Percentiles rank a stretch among this genome's conserved stretches.
These are phyloP conservation scores for Limnanthes douglasii DNA, from an alignment of 345 rosid species.

Conservation along the genomic window DNA sequence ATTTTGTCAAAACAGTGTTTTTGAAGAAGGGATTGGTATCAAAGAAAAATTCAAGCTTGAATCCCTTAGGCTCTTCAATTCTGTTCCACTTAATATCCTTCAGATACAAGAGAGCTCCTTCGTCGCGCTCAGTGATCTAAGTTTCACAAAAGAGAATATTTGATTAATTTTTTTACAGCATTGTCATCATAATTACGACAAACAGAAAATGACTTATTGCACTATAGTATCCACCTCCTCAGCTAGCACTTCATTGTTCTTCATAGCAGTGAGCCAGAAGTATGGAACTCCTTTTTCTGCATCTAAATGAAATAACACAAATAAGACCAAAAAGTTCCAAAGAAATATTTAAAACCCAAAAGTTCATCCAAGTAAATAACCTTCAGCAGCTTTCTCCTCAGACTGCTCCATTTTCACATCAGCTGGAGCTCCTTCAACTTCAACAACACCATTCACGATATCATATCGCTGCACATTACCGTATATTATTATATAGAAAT, in stretches of 20 bases:
- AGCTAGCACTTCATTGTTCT: slow-evolving; percentile 76
- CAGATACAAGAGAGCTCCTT: slow-evolving; percentile 76
- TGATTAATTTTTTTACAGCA: background rate
- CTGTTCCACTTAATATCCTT: slow-evolving; percentile 84
- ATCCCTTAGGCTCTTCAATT: slow-evolving; percentile 82
- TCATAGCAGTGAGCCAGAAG: slow-evolving; percentile 90
- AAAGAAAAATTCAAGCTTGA: slow-evolving; percentile 89
- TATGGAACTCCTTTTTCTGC: slow-evolving; percentile 95
- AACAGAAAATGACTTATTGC: no score
- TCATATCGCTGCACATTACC: slow-evolving; percentile 51
- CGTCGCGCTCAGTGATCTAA: slow-evolving; percentile 86
- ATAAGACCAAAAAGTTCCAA: background rate
- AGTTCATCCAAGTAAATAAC: slow-evolving; percentile 13
- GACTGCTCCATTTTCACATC: slow-evolving; percentile 35
- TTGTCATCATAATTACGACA: background rate
- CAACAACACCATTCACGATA: slow-evolving; percentile 73
- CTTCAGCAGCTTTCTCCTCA: slow-evolving; percentile 44
- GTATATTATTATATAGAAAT: background rate
- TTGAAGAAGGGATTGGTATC: slow-evolving; percentile 81
- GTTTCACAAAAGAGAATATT: background rate
- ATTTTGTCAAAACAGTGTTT: slow-evolving; percentile 71
- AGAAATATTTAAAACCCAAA: background rate
- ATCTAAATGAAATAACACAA: slow-evolving; percentile 7
- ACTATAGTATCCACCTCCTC: no score
- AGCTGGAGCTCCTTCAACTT: slow-evolving; percentile 38